phyloP scores from a whole-genome alignment of 1,284 basidiomycete genomes.

The Taiwanofungus camphoratus region DNA sequence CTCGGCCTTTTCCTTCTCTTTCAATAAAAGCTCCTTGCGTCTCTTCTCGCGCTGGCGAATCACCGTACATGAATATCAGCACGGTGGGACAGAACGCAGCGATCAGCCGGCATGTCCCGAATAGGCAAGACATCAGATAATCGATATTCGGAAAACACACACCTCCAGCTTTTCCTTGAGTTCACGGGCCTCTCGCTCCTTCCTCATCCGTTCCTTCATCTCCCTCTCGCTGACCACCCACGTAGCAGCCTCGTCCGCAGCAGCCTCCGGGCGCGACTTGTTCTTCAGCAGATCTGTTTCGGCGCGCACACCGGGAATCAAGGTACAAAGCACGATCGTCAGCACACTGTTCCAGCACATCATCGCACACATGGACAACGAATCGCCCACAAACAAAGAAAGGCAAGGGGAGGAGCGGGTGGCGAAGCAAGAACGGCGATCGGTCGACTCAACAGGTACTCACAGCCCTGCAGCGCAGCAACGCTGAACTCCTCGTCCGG shows the following conservation, averaged over 20 bases:
- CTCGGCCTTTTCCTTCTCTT: constrained; percentile 35
- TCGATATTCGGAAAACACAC: constrained; percentile 30
- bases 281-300: constrained; percentile 67
- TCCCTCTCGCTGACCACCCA: constrained; percentile 73
- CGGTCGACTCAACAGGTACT: constrained; percentile 32
- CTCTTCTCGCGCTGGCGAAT: constrained; percentile 53
- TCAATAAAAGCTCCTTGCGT: constrained; percentile 42
- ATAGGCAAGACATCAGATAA: constrained; percentile 17
- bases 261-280: constrained; percentile 71
- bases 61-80: constrained; percentile 6
- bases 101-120: constrained; percentile 3
- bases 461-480: constrained; percentile 81
- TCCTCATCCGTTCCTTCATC: constrained; percentile 61
- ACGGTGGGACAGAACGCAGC: constrained; percentile 3
- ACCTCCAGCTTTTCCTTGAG: constrained; percentile 58
- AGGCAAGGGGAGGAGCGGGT: background rate
- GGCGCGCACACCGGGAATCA: constrained; percentile 1
- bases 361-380: constrained; percentile 19
- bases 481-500: constrained; percentile 80
- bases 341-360: constrained; percentile 17
- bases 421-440: constrained; percentile 8
- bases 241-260: constrained; percentile 52
- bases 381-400: constrained; percentile 6
- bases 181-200: constrained; percentile 65
- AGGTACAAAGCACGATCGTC: constrained; percentile 13